A percentile compares a stretch with the other conserved stretches of the same genome.
phyloP scores from a whole-genome alignment of 352 stramenopile genomes.

The Stramenopiles sp. region DNA sequence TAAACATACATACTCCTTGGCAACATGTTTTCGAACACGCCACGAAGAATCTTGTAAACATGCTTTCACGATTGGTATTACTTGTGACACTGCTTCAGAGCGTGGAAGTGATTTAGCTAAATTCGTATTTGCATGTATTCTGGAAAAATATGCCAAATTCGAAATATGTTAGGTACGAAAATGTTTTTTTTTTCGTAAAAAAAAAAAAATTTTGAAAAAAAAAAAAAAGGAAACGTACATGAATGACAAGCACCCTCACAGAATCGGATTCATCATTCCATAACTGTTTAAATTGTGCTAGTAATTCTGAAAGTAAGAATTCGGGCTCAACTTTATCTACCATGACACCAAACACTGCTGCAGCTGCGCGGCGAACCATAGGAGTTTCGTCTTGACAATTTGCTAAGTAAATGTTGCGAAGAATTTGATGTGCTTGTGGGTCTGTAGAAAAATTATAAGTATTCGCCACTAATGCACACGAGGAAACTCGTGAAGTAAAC shows the following conservation, averaged over 20 bases:
- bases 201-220: slow-evolving; percentile 80
- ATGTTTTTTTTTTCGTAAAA: slow-evolving; percentile 51
- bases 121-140: slow-evolving; percentile 1
- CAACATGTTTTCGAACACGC: slow-evolving; percentile 85
- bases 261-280: slow-evolving; percentile 66
- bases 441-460: slow-evolving; percentile 17
- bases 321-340: slow-evolving; percentile 19
- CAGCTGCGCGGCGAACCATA: slow-evolving; percentile 69
- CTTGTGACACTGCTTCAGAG: slow-evolving; percentile 12
- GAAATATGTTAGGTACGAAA: too few species aligned
- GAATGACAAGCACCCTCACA: slow-evolving; percentile 76
- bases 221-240: too few species aligned
- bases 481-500: slow-evolving; percentile 44
- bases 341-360: slow-evolving; percentile 44
- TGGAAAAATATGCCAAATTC: too few species aligned
- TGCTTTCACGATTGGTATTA: slow-evolving; percentile 28
- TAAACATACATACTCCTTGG: slow-evolving; percentile 28
- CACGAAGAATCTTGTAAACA: slow-evolving; percentile 75
- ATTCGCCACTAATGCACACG: slow-evolving; percentile 24
- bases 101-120: slow-evolving; percentile 10
- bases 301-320: slow-evolving; percentile 21
- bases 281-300: slow-evolving; percentile 37
- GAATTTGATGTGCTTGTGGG: slow-evolving; percentile 12
- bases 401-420: slow-evolving; percentile 51
- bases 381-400: slow-evolving; percentile 80